Conservation (phyloP, 116 monocot genomes). For the Trichopus zeylanicus region DNA sequence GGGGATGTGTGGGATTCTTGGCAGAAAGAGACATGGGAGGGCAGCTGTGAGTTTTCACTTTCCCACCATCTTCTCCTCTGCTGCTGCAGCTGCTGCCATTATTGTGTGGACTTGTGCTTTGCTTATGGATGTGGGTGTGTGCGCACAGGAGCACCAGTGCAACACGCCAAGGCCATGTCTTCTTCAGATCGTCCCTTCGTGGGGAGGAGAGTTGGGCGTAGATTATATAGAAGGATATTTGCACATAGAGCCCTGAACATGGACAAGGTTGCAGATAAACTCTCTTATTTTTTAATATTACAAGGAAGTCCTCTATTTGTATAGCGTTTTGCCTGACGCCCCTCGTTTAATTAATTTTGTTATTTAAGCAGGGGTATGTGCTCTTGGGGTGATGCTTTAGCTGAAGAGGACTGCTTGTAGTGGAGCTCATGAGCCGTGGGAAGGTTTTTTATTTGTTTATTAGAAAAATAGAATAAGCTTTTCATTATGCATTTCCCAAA, state of each 20-base stretch:
- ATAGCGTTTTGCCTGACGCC: no score
- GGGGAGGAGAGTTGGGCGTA: neutral
- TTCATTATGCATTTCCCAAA: no score
- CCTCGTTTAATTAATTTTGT: no score
- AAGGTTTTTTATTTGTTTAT: no score
- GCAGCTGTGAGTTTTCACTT: conserved; percentile 2
- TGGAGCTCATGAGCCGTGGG: no score
- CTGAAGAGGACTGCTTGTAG: no score
- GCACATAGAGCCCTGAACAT: neutral
- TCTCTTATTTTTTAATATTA: no score
- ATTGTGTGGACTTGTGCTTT: neutral
- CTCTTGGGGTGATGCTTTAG: no score
- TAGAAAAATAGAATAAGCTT: no score
- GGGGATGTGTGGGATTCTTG: conserved; percentile 3
- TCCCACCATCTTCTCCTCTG: neutral
- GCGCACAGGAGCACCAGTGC: neutral
- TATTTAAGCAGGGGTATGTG: no score
- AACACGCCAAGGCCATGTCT: conserved; percentile 5
- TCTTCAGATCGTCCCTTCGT: neutral
- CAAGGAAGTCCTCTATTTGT: no score
- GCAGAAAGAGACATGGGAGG: conserved; percentile 2
- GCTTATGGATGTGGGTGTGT: conserved; percentile 1
- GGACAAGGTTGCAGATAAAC: neutral
- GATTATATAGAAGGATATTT: neutral
- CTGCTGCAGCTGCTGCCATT: neutral